Conservation (phyloP, 176 grass and related monocot species). For the Ensete glaucum region DNA sequence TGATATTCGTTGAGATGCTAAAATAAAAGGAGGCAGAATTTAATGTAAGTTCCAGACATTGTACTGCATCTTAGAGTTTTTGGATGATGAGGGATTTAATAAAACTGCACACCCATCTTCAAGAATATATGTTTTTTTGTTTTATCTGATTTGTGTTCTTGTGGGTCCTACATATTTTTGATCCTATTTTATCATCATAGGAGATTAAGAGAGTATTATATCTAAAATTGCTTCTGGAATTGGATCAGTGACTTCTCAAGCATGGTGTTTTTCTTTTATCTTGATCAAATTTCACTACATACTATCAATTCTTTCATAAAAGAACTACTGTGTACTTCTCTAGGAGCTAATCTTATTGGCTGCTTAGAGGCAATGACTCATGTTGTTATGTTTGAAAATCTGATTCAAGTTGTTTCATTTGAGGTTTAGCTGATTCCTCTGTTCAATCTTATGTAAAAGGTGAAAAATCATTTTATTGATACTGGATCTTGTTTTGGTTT, state of each 20-base stretch:
- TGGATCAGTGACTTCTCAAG: neutral
- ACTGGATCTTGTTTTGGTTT: no score
- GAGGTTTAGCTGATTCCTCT: neutral
- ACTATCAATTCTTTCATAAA: neutral
- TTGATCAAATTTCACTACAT: neutral
- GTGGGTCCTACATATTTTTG: neutral
- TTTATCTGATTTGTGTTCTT: no score
- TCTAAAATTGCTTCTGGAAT: neutral
- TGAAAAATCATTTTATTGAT: neutral
- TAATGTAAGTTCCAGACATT: neutral
- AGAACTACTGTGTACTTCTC: neutral
- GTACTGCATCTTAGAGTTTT: neutral
- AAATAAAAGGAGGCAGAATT: neutral
- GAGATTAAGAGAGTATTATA: neutral
- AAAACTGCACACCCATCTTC: neutral
- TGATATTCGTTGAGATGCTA: neutral
- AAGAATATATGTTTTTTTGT: no score
- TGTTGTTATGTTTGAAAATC: no score
- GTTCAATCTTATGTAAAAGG: neutral
- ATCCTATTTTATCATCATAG: neutral
- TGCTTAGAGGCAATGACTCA: no score
- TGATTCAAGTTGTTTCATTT: no score
- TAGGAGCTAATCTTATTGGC: neutral
- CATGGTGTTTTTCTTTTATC: neutral
- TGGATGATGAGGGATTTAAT: neutral